These are phyloP conservation scores for Chrysoporthe puriensis DNA, from an alignment of 2,329 filamentous ascomycete species.

Conservation along the genomic window DNA sequence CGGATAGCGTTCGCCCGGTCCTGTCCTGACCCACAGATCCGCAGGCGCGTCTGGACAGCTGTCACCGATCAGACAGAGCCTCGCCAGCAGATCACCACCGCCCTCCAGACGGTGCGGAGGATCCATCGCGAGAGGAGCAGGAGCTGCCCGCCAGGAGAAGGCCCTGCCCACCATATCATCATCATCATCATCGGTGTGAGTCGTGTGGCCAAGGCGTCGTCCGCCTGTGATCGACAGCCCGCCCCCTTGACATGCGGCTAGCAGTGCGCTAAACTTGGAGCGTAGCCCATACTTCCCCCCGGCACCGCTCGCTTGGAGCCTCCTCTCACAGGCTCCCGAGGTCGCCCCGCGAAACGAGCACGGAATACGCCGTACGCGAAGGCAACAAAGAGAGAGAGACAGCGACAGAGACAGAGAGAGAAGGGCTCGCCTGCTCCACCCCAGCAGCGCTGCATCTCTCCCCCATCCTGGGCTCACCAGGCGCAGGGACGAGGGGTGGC, in stretches of 20 bases:
- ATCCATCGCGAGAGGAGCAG: not conserved
- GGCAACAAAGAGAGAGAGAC: not conserved
- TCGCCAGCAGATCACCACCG: slow-evolving; percentile 1
- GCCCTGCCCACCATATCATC: too few relatives aligned
- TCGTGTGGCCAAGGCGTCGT: slow-evolving; percentile 2
- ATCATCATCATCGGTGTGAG: slow-evolving; percentile 1
- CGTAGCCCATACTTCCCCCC: slow-evolving; percentile 1
- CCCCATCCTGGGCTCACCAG: not conserved
- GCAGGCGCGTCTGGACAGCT: slow-evolving; percentile 2
- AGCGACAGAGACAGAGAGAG: not conserved
- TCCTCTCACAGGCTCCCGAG: not conserved
- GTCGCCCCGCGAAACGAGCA: not conserved
- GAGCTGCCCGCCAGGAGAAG: not conserved
- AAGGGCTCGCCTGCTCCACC: not conserved
- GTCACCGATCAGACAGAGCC: not conserved
- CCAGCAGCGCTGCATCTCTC: not conserved
- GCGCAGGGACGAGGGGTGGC: not conserved
- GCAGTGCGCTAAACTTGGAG: slow-evolving; percentile 9
- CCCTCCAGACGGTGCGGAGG: not conserved
- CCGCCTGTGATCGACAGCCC: not conserved
- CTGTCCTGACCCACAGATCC: not conserved
- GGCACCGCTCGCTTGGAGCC: not conserved
- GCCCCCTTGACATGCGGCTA: slow-evolving; percentile 14
- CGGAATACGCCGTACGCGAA: not conserved
- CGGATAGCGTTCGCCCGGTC: slow-evolving; percentile 27